phyloP scores from a whole-genome alignment of 441 rosid genomes.

The Theobroma grandiflorum region DNA sequence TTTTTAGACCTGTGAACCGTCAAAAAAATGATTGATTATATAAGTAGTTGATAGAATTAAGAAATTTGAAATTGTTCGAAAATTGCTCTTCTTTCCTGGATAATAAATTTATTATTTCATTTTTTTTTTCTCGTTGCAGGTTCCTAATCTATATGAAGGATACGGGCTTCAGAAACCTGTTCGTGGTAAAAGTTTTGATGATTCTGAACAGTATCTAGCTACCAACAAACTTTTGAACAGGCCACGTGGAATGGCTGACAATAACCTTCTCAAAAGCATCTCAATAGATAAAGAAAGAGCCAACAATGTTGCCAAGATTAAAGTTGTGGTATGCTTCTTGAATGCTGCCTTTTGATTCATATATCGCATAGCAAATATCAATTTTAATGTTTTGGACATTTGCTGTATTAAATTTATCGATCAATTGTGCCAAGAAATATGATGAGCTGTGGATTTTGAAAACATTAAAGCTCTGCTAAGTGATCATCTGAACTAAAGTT shows the following conservation, averaged over 20 bases:
- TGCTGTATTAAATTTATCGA: neutral
- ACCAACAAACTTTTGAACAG: slow-evolving; percentile 42
- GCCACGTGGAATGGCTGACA: slow-evolving; percentile 47
- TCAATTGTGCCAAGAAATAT: neutral
- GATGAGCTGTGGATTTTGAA: neutral
- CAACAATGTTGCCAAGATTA: slow-evolving; percentile 88
- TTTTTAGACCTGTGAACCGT: neutral
- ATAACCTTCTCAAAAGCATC: slow-evolving; percentile 55
- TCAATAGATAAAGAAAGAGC: slow-evolving; percentile 64
- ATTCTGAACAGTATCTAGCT: slow-evolving; percentile 48
- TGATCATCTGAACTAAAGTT: neutral
- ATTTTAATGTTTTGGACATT: neutral
- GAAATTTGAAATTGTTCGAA: neutral
- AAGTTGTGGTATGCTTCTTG: slow-evolving; percentile 77
- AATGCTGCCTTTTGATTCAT: neutral
- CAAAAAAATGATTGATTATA: neutral
- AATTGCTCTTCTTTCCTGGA: neutral
- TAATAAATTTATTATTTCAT: neutral
- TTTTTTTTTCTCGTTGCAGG: slow-evolving; percentile 34
- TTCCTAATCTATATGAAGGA: slow-evolving; percentile 43
- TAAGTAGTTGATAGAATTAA: neutral
- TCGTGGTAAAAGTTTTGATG: slow-evolving; percentile 55
- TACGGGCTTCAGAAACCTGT: slow-evolving; percentile 32
- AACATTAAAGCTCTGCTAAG: neutral
- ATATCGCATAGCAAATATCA: neutral